Conservation (phyloP, 2,329 filamentous ascomycete species). For the Coniella vitis region DNA sequence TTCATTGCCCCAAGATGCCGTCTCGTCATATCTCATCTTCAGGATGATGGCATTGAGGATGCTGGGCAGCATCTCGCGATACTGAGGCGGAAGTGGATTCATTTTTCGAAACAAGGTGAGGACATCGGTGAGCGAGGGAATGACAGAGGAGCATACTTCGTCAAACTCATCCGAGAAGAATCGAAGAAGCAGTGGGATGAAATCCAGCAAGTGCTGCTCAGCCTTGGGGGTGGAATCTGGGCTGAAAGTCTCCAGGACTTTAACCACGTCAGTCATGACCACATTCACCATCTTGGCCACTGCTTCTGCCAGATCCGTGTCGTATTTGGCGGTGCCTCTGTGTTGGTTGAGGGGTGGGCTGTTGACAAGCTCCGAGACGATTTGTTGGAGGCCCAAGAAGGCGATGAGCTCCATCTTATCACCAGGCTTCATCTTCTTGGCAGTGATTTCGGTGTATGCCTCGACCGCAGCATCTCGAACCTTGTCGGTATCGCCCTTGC, state of each 20-base stretch:
- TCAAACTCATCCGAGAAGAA: conserved; percentile 99
- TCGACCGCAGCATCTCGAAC: conserved; percentile 89
- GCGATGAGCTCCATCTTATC: conserved; percentile 93
- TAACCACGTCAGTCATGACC: conserved; percentile 78
- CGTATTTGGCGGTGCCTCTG: conserved; percentile 78
- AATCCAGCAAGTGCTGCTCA: conserved; percentile 73
- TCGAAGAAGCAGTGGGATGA: conserved; percentile 79
- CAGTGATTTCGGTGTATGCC: conserved; percentile 89
- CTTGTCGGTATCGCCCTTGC: conserved; percentile 61
- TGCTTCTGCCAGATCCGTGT: conserved; percentile 89
- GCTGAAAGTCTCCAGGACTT: conserved; percentile 65
- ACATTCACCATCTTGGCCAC: conserved; percentile 95
- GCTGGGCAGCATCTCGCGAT: conserved; percentile 75
- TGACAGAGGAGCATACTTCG: conserved; percentile 93
- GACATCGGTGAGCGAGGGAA: conserved; percentile 86
- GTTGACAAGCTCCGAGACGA: conserved; percentile 77
- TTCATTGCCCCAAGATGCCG: conserved; percentile 85
- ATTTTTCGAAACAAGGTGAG: conserved; percentile 85
- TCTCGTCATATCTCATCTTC: conserved; percentile 98
- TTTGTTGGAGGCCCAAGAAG: conserved; percentile 79
- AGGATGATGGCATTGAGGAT: conserved; percentile 86
- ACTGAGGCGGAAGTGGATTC: conserved; percentile 63
- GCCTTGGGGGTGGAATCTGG: conserved; percentile 65
- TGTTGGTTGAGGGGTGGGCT: conserved; percentile 75
- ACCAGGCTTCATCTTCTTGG: conserved; percentile 92